Evolutionary conservation across 805 yeast genomes (phyloP).

Genomic region (Ogataea haglerorum): DNA sequence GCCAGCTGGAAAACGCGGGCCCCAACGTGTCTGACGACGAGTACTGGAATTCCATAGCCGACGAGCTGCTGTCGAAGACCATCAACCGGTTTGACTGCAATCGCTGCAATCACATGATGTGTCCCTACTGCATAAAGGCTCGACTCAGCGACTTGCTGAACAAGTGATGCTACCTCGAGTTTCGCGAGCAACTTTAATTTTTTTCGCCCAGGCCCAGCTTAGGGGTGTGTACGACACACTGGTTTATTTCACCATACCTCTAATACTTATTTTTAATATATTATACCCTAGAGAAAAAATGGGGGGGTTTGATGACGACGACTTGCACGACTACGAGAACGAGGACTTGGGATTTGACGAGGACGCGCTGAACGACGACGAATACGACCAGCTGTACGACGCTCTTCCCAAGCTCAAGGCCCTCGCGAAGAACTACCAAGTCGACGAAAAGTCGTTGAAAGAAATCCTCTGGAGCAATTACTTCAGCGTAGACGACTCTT

Average conservation of each 20-base stretch:
- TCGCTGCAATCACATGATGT: constrained; percentile 33
- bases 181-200: not conserved
- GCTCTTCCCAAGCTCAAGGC: constrained; percentile 42
- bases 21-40: constrained; percentile 2
- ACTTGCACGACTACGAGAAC: constrained; percentile 20
- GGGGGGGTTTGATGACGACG: constrained; percentile 23
- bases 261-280: not conserved
- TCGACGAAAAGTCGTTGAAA: constrained; percentile 49
- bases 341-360: constrained; percentile 33
- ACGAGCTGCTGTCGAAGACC: constrained; percentile 12
- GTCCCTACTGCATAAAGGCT: constrained; percentile 32
- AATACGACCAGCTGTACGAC: constrained; percentile 40
- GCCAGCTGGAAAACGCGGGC: not conserved
- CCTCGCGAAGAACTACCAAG: constrained; percentile 37
- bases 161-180: constrained; percentile 1
- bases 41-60: constrained; percentile 15
- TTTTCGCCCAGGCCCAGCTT: not conserved
- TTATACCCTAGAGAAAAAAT: constrained; percentile 2
- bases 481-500: constrained; percentile 49
- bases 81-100: constrained; percentile 27
- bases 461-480: constrained; percentile 60
- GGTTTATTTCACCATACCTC: not conserved
- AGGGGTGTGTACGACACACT: not conserved
- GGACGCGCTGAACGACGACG: constrained; percentile 41
- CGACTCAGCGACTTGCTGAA: constrained; percentile 24